A percentile compares a stretch with the other conserved stretches of the same genome.
phyloP scores from a whole-genome alignment of 805 yeast species.

The Cyberlindnera americana region DNA sequence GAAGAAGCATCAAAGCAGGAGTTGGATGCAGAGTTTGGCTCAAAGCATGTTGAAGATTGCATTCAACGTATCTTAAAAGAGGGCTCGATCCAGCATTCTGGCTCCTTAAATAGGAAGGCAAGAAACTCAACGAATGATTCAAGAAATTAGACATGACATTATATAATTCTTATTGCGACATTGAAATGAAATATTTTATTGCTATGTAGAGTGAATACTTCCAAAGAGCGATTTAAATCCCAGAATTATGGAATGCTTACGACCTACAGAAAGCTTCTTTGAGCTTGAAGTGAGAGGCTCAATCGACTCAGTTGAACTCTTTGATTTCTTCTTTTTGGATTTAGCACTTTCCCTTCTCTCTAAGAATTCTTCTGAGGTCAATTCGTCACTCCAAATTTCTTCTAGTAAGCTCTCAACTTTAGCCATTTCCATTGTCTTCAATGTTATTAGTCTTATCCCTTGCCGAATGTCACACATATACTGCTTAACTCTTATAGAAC shows the following conservation, averaged over 20 bases:
- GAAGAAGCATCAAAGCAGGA: slow-evolving; percentile 69
- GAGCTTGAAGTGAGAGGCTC: background rate
- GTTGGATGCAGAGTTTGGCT: slow-evolving; percentile 66
- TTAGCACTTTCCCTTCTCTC: background rate
- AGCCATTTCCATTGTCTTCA: slow-evolving; percentile 22
- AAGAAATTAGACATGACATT: no score
- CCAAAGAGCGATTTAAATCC: slow-evolving; percentile 22
- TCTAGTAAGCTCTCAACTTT: slow-evolving; percentile 28
- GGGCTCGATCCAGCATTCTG: slow-evolving; percentile 50
- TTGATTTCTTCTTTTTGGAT: no score
- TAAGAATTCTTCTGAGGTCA: slow-evolving; percentile 11
- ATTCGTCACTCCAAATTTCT: slow-evolving; percentile 34
- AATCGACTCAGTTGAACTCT: no score
- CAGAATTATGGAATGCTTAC: slow-evolving; percentile 23
- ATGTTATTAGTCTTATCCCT: slow-evolving; percentile 5
- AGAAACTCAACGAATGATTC: slow-evolving; percentile 46
- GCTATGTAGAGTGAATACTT: background rate
- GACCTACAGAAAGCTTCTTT: slow-evolving; percentile 16
- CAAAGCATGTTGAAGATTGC: slow-evolving; percentile 47
- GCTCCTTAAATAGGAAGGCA: slow-evolving; percentile 28
- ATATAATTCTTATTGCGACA: no score
- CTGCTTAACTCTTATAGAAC: slow-evolving; percentile 9
- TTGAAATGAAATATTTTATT: no score
- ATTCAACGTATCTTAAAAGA: slow-evolving; percentile 53
- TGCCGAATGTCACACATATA: slow-evolving; percentile 6